A percentile compares a stretch with the other conserved stretches of the same genome.
Evolutionary conservation across 2,329 filamentous ascomycete genomes (phyloP).

Genomic region (Elsinoe batatas): DNA sequence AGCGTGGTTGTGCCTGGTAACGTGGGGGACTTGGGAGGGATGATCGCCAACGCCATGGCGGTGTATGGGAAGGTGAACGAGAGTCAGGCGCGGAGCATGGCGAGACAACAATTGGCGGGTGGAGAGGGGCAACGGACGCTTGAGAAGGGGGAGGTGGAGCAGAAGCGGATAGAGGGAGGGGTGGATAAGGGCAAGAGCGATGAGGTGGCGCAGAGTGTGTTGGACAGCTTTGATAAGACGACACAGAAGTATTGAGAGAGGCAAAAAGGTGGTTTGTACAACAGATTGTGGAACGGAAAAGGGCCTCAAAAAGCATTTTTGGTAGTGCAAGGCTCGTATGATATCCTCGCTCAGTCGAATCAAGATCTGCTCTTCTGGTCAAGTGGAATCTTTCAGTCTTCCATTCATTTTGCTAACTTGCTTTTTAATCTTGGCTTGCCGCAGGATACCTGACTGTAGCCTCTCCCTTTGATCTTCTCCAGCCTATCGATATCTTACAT

Average conservation of each 20-base stretch:
- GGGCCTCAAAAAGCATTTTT: not conserved
- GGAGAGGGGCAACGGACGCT: constrained; percentile 14
- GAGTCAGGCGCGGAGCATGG: constrained; percentile 60
- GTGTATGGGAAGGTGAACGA: constrained; percentile 91
- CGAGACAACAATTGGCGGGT: constrained; percentile 38
- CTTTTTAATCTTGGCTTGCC: too few species aligned
- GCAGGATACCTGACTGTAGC: too few species aligned
- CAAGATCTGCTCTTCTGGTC: not conserved
- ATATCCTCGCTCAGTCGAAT: constrained; percentile 13
- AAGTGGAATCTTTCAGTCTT: too few species aligned
- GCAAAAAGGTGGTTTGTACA: not conserved
- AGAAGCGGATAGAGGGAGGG: constrained; percentile 11
- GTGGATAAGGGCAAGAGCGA: constrained; percentile 13
- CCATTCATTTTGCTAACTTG: too few species aligned
- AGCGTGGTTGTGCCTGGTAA: constrained; percentile 94
- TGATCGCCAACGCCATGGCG: constrained; percentile 93
- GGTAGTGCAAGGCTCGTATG: constrained; percentile 1
- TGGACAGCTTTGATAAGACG: constrained; percentile 32
- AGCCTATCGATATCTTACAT: too few species aligned
- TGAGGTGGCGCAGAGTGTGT: constrained; percentile 28
- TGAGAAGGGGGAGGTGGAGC: constrained; percentile 12
- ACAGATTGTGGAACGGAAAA: not conserved
- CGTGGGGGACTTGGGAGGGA: constrained; percentile 87
- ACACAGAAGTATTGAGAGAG: constrained; percentile 26
- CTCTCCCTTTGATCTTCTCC: too few species aligned